Conservation (phyloP, 1,139 yeast genomes). For the Pneumocystis oryctolagi region DNA sequence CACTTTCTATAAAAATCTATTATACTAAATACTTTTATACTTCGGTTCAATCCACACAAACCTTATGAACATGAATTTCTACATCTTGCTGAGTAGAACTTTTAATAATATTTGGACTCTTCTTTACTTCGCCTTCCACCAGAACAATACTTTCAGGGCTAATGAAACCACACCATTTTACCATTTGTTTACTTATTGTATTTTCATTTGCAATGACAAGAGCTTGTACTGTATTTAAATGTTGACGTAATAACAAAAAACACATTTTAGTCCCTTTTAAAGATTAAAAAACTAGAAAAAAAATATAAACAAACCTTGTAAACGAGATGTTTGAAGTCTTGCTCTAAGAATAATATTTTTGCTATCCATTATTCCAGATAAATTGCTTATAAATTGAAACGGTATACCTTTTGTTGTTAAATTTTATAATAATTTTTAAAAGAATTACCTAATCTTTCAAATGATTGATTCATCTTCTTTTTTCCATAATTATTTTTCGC, state of each 20-base stretch:
- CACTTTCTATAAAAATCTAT: constrained; percentile 45
- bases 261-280: constrained; percentile 60
- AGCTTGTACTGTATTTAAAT: constrained; percentile 66
- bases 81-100: constrained; percentile 85
- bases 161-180: constrained; percentile 82
- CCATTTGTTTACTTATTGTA: constrained; percentile 81
- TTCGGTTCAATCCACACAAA: not conserved
- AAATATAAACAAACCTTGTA: constrained; percentile 44
- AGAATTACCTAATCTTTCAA: constrained; percentile 28
- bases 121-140: constrained; percentile 70
- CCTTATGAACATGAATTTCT: constrained; percentile 59
- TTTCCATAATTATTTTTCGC: constrained; percentile 84
- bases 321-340: constrained; percentile 81
- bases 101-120: constrained; percentile 75
- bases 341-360: constrained; percentile 77
- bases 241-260: constrained; percentile 84
- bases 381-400: constrained; percentile 43
- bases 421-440: not conserved
- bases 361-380: constrained; percentile 53
- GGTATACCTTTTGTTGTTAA: constrained; percentile 27
- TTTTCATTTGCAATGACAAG: constrained; percentile 56
- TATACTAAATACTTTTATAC: constrained; percentile 23
- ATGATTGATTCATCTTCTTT: constrained; percentile 70
- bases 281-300: not conserved
- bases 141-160: constrained; percentile 82